Conservation (phyloP, 2,329 filamentous ascomycete species). For the Cryphonectria radicalis region DNA sequence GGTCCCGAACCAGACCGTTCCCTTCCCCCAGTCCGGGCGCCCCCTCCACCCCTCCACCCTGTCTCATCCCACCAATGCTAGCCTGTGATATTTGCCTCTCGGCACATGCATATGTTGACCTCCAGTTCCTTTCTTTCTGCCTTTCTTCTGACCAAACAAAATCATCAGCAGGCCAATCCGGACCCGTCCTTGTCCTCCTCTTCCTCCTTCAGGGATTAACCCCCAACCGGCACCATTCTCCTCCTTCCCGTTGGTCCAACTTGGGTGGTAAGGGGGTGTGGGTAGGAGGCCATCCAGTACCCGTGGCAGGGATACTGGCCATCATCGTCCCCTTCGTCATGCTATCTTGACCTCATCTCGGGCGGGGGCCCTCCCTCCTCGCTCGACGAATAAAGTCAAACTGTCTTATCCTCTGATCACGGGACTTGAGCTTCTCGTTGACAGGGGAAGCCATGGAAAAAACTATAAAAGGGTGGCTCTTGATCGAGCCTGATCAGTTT, state of each 20-base stretch:
- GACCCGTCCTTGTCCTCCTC: conserved; percentile 34
- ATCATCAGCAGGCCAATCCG: conserved; percentile 37
- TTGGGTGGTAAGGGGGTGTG: conserved; percentile 30
- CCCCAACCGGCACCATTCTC: conserved; percentile 38
- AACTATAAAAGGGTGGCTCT: conserved; percentile 67
- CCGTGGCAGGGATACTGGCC: conserved; percentile 31
- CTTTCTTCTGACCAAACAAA: conserved; percentile 42
- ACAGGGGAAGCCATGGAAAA: conserved; percentile 44
- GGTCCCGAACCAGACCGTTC: conserved; percentile 30
- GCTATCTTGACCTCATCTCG: conserved; percentile 36
- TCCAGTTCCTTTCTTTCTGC: conserved; percentile 31
- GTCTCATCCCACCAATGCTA: conserved; percentile 42
- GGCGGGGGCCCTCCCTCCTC: conserved; percentile 46
- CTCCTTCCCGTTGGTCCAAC: conserved; percentile 35
- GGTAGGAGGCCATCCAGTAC: conserved; percentile 32
- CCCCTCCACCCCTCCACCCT: conserved; percentile 37
- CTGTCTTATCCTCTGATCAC: conserved; percentile 48
- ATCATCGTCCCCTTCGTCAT: conserved; percentile 38
- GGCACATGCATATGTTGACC: conserved; percentile 45
- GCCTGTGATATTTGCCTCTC: conserved; percentile 42
- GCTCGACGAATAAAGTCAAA: conserved; percentile 49
- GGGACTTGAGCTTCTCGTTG: conserved; percentile 41
- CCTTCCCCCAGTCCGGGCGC: conserved; percentile 33
- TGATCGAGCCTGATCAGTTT: conserved; percentile 49
- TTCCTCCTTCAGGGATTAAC: conserved; percentile 38